phyloP scores from a whole-genome alignment of 1,284 basidiomycete species.

The Cryptococcus sp. region DNA sequence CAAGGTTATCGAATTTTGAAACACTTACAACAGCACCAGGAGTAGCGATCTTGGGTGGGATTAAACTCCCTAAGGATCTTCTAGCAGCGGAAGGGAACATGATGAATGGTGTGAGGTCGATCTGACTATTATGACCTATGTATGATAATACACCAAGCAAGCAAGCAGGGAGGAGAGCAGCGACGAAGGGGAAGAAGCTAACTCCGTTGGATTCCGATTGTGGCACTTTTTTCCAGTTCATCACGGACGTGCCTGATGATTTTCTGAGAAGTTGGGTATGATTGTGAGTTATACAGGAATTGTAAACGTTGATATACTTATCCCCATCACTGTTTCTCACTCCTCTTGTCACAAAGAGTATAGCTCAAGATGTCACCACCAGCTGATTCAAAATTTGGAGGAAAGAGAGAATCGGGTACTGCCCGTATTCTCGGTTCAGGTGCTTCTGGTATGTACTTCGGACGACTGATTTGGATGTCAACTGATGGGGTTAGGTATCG shows the following conservation, averaged over 20 bases:
- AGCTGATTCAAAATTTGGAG: slow-evolving; percentile 24
- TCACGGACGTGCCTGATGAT: background rate
- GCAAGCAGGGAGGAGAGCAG: background rate
- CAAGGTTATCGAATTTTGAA: background rate
- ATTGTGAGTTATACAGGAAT: background rate
- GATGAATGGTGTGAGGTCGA: slow-evolving; percentile 9
- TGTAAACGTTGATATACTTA: too few species aligned
- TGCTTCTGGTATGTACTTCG: slow-evolving; percentile 61
- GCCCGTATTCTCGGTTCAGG: slow-evolving; percentile 91
- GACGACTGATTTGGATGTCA: background rate
- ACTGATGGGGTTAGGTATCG: slow-evolving; percentile 61
- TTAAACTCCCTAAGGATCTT: slow-evolving; percentile 71
- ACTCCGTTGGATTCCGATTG: slow-evolving; percentile 9
- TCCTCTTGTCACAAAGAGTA: too few species aligned
- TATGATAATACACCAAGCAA: background rate
- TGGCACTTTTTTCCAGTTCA: slow-evolving; percentile 10
- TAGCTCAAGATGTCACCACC: slow-evolving; percentile 37
- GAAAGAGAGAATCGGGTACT: slow-evolving; percentile 69
- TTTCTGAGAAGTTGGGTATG: background rate
- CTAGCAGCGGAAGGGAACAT: slow-evolving; percentile 82
- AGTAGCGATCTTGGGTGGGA: slow-evolving; percentile 92
- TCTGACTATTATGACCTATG: background rate
- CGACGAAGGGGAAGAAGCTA: background rate
- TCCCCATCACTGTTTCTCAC: too few species aligned
- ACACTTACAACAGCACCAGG: slow-evolving; percentile 73